These are phyloP conservation scores for Penicillium freii DNA, from an alignment of 2,329 filamentous ascomycete species.

Conservation along the genomic window DNA sequence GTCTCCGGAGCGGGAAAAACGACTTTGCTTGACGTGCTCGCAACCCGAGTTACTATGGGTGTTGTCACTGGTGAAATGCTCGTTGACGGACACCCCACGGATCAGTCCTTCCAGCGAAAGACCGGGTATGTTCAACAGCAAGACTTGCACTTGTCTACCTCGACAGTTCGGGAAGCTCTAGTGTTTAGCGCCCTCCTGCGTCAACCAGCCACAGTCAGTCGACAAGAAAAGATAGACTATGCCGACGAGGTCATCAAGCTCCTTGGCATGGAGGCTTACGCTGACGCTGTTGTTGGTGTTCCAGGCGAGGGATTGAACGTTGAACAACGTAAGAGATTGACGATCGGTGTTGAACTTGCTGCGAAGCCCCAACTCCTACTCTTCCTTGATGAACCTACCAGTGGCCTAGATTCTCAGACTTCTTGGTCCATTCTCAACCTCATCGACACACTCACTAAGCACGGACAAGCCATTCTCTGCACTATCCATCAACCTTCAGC, in stretches of 20 bases:
- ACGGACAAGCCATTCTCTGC: conserved; percentile 1
- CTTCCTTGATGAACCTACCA: conserved; percentile 5
- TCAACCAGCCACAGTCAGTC: conserved; percentile 69
- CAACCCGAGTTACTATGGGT: conserved; percentile 59
- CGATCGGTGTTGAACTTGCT: conserved; percentile 6
- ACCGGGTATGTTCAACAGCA: conserved; percentile 69
- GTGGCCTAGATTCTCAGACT: not conserved
- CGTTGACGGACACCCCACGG: conserved; percentile 59
- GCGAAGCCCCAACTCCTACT: not conserved
- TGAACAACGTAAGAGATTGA: conserved; percentile 57
- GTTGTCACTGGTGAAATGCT: conserved; percentile 66
- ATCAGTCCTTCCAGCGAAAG: conserved; percentile 60
- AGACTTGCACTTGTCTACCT: conserved; percentile 75
- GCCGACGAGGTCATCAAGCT: conserved; percentile 80
- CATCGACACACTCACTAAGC: not conserved
- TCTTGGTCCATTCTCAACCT: conserved; percentile 1
- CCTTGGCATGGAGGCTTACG: conserved; percentile 83
- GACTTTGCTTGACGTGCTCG: conserved; percentile 58
- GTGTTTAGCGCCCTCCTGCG: conserved; percentile 80
- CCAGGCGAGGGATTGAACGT: conserved; percentile 70
- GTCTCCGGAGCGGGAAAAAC: conserved; percentile 64
- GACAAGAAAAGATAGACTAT: conserved; percentile 74
- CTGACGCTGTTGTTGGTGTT: conserved; percentile 81
- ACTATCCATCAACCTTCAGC: conserved; percentile 4
- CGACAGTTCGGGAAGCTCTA: conserved; percentile 82